A percentile compares a stretch with the other conserved stretches of the same genome.
phyloP scores from a whole-genome alignment of 768 basidiomycete species.

The Cubamyces sp. region DNA sequence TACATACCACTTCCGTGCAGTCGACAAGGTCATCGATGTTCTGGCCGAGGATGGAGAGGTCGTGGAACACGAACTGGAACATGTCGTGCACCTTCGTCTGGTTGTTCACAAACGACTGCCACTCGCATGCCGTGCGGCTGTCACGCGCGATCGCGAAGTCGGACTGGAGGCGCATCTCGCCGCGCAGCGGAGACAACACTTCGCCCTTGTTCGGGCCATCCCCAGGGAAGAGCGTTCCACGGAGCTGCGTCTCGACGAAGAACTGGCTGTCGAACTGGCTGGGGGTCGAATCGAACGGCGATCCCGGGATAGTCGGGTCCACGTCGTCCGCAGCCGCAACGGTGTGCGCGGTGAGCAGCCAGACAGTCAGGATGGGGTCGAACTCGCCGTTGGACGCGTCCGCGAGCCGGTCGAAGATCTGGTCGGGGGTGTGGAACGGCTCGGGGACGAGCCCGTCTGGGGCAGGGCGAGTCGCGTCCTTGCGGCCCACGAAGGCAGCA shows the following conservation, averaged over 20 bases:
- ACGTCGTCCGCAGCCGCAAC: conserved; percentile 31
- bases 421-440: conserved; percentile 33
- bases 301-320: conserved; percentile 32
- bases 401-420: conserved; percentile 37
- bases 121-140: conserved; percentile 38
- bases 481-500: conserved; percentile 30
- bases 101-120: conserved; percentile 36
- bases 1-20: conserved; percentile 20
- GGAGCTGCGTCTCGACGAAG: conserved; percentile 35
- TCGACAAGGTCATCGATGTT: conserved; percentile 16
- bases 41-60: conserved; percentile 13
- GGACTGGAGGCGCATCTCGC: conserved; percentile 41
- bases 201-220: conserved; percentile 35
- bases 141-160: conserved; percentile 39
- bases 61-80: conserved; percentile 19
- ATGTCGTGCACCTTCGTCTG: conserved; percentile 18
- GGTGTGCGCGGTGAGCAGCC: conserved; percentile 39
- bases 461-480: conserved; percentile 33
- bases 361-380: conserved; percentile 38
- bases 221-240: conserved; percentile 36
- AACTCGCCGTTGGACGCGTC: conserved; percentile 40
- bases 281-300: conserved; percentile 37
- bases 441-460: conserved; percentile 41
- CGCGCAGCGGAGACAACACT: conserved; percentile 35
- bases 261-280: conserved; percentile 34